Base-by-base conservation (phyloP, 352 stramenopile species). In the Blastocystis sp. region DNA sequence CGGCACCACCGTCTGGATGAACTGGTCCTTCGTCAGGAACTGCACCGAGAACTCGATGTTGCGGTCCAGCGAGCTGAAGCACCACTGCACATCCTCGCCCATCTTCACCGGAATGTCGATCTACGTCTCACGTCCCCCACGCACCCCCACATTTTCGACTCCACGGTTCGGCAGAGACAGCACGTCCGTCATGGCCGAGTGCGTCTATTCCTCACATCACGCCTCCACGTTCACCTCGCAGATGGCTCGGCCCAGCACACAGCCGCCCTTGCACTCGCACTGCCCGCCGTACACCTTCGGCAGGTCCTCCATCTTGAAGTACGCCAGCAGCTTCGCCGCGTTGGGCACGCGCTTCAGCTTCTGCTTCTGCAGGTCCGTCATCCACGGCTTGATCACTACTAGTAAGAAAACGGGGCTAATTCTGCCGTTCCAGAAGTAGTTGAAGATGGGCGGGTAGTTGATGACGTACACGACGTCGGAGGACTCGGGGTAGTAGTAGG, bases 321-420 rank as follows among this genome's bases (percentile, higher is more conserved):
- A 84, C 4, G 48, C 54, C 10, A 84, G 74, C 3, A 84, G 38
- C 43, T 66, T 84, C n/a, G 74, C n/a, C 66, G 38, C 7, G n/a
- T 38, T 21, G 43, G 74, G 54, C 38, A 84, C 28, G 38, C 74
- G 74, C 34, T 84, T 84, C 74, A 84, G 60, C 54, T 84, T 84
- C 43, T 84, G 74, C 52, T 84, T 84, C 74, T 84, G 74, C 2
- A 84, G 54, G n/a, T 66, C 57, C 10, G 74, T 84, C 74, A 84
- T 84, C 74, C 74, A 84, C 14, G 74, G 74, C 54, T 84, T 66
- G 34, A 84, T 84, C 3, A 84, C 74, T 84, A 69, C 6, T 21
- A 1, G 14, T 52, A 1, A 84, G 24, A 40, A 42, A 38, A 19
- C 17, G 57, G 45, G 45, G 21, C 10, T 1, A 69, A 4, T 21